A percentile compares a stretch with the other conserved stretches of the same genome.
Conservation (phyloP, 176 grass and related monocot species). For the Raddia distichophylla region DNA sequence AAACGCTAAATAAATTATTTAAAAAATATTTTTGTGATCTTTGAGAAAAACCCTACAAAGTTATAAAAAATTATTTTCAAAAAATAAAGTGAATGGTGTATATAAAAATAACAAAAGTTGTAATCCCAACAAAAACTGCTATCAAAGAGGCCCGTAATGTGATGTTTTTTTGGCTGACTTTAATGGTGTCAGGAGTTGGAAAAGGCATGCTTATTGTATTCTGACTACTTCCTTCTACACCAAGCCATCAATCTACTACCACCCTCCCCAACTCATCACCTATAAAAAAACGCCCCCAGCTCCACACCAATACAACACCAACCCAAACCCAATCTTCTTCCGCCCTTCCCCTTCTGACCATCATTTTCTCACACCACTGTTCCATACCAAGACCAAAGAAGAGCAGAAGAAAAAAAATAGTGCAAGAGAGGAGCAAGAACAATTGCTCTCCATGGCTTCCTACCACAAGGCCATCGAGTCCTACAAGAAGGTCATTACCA, state of each 20-base stretch:
- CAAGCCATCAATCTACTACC: not conserved
- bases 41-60: too few species aligned
- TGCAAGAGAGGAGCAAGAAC: not conserved
- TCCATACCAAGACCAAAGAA: slow-evolving; percentile 24
- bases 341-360: not conserved
- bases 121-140: too few species aligned
- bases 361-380: not conserved
- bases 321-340: not conserved
- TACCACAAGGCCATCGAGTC: slow-evolving; percentile 49
- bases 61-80: too few species aligned
- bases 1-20: too few species aligned
- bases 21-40: too few species aligned
- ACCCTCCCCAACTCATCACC: not conserved
- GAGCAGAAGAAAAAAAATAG: not conserved
- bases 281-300: slow-evolving; percentile 10
- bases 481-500: slow-evolving; percentile 49
- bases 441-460: slow-evolving; percentile 46
- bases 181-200: too few species aligned
- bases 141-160: too few species aligned
- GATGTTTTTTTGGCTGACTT: not conserved
- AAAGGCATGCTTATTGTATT: not conserved
- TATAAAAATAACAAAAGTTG: too few species aligned
- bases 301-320: not conserved
- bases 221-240: not conserved
- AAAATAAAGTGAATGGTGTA: too few species aligned